Conservation (phyloP, 2,329 filamentous ascomycete species). For the Thelonectria discophora region DNA sequence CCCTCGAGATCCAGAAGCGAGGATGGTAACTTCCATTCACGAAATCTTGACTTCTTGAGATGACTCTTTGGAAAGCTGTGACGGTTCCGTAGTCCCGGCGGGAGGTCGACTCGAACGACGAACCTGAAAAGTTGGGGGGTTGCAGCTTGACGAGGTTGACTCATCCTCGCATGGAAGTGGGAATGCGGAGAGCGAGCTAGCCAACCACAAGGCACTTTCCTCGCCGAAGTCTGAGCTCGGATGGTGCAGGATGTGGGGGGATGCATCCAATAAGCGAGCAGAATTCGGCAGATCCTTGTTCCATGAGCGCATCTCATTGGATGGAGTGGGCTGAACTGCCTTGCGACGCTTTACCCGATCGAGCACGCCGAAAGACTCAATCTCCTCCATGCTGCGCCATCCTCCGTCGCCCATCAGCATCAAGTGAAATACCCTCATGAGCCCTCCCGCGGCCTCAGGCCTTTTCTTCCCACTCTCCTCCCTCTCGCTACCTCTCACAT, state of each 20-base stretch:
- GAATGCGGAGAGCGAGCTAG: constrained; percentile 38
- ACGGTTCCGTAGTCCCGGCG: background rate
- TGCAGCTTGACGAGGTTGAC: constrained; percentile 39
- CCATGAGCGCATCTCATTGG: constrained; percentile 42
- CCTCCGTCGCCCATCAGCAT: constrained; percentile 34
- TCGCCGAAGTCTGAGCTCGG: constrained; percentile 48
- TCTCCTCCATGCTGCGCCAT: constrained; percentile 46
- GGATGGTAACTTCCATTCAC: background rate
- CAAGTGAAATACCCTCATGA: constrained; percentile 50
- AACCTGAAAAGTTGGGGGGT: constrained; percentile 39
- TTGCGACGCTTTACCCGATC: constrained; percentile 48
- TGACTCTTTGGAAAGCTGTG: background rate
- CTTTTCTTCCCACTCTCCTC: constrained; percentile 35
- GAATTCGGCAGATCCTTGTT: constrained; percentile 21
- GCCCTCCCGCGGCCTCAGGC: constrained; percentile 48
- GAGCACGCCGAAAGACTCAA: constrained; percentile 58
- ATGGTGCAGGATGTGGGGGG: constrained; percentile 41
- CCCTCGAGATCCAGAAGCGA: no score
- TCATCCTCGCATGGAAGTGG: constrained; percentile 40
- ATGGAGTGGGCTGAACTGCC: background rate
- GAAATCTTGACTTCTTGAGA: background rate
- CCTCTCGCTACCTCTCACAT: constrained; percentile 17
- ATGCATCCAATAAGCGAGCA: constrained; percentile 40
- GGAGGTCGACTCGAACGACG: constrained; percentile 25
- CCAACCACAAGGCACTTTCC: constrained; percentile 44